phyloP scores from a whole-genome alignment of 148 eudicot genomes.

The Chenopodium album region DNA sequence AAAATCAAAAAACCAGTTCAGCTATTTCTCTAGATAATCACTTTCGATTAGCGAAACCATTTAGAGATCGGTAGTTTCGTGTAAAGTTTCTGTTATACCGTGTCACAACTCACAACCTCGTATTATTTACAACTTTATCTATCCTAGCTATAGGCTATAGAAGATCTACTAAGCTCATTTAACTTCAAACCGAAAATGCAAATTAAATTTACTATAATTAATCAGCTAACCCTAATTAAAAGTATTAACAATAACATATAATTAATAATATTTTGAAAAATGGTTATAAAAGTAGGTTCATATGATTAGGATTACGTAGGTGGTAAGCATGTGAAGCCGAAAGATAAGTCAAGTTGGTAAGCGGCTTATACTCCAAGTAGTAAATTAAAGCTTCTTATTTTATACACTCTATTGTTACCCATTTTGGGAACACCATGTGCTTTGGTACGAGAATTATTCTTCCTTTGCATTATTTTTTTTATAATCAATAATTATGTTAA shows the following conservation, averaged over 20 bases:
- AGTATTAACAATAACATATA: neutral
- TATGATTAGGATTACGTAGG: slow-evolving; percentile 7
- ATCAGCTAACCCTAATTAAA: neutral
- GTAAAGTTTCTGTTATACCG: too few relatives aligned
- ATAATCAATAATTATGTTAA: neutral
- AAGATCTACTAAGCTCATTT: too few relatives aligned
- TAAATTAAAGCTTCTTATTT: neutral
- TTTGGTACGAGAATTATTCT: neutral
- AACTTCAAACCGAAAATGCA: neutral
- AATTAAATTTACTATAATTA: too few relatives aligned
- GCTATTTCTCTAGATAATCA: too few relatives aligned
- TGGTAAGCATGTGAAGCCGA: slow-evolving; percentile 35
- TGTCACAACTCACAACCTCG: too few relatives aligned
- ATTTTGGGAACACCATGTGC: slow-evolving; percentile 20
- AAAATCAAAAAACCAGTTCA: too few relatives aligned
- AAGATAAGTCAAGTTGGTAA: slow-evolving; percentile 22
- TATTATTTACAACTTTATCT: too few relatives aligned
- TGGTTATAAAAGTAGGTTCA: neutral
- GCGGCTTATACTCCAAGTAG: neutral
- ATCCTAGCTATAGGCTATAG: too few relatives aligned
- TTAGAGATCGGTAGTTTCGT: too few relatives aligned
- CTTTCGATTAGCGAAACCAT: too few relatives aligned
- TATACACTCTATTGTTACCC: slow-evolving; percentile 17
- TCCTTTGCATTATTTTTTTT: neutral
- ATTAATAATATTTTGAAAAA: too few relatives aligned